A percentile compares a stretch with the other conserved stretches of the same genome.
Conservation (phyloP, 352 stramenopile genomes). For the Phytophthora pluvialis region DNA sequence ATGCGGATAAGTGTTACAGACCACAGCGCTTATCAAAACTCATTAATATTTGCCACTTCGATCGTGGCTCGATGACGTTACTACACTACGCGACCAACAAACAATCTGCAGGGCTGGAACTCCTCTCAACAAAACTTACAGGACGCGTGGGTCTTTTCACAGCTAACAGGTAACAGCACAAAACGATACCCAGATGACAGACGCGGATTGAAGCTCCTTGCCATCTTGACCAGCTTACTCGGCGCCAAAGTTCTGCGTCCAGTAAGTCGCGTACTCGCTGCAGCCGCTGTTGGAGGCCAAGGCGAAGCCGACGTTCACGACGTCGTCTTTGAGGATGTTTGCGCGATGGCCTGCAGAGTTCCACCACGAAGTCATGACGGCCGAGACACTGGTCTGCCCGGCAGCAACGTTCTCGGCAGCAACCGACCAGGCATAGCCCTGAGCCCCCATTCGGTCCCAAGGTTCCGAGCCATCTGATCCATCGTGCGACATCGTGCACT, state of each 20-base stretch:
- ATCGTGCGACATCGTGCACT: constrained; percentile 56
- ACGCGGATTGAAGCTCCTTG: constrained; percentile 7
- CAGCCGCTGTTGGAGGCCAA: constrained; percentile 35
- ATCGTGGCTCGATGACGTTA: constrained; percentile 15
- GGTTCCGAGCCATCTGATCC: constrained; percentile 45
- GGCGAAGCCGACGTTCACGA: constrained; percentile 43
- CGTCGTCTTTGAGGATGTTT: constrained; percentile 64
- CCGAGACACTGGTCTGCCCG: constrained; percentile 41
- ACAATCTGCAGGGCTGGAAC: constrained; percentile 8
- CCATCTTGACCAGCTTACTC: constrained; percentile 7
- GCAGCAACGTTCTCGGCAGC: constrained; percentile 64
- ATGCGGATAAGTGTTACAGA: constrained; percentile 7
- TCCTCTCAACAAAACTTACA: constrained; percentile 12
- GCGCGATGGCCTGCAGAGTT: constrained; percentile 52
- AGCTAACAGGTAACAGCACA: constrained; percentile 14
- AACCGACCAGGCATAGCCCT: constrained; percentile 49
- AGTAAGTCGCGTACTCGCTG: constrained; percentile 55
- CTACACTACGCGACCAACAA: constrained; percentile 7
- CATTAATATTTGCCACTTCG: constrained; percentile 26
- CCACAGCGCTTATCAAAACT: constrained; percentile 12
- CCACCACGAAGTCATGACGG: constrained; percentile 61
- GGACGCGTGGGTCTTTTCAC: constrained; percentile 15
- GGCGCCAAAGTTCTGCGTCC: constrained; percentile 62
- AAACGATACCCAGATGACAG: constrained; percentile 15
- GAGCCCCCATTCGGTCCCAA: constrained; percentile 42